Evolutionary conservation across 768 basidiomycete species (phyloP).

Genomic region (Leccinum sublutescens): DNA sequence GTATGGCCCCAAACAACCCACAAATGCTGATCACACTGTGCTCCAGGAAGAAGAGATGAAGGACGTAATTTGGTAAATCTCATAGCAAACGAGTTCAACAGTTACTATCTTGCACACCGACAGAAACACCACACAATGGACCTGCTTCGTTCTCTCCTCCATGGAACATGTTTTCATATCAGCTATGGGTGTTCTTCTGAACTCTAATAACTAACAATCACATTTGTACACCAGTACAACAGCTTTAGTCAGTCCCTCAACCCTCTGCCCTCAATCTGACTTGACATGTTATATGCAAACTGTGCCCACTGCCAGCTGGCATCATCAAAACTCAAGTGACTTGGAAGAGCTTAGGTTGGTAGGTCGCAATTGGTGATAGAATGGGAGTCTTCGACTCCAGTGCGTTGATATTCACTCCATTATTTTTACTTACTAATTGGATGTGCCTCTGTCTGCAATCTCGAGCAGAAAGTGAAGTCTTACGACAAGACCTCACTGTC

Average conservation of each 20-base stretch:
- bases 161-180: too few species aligned
- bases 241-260: too few species aligned
- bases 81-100: too few species aligned
- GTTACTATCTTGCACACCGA: too few species aligned
- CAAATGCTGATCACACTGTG: background rate
- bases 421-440: conserved; percentile 1
- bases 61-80: background rate
- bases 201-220: too few species aligned
- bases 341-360: conserved; percentile 81
- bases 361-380: conserved; percentile 78
- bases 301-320: too few species aligned
- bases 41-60: background rate
- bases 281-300: too few species aligned
- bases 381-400: conserved; percentile 89
- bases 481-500: conserved; percentile 77
- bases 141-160: too few species aligned
- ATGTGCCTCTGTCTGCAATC: conserved; percentile 59
- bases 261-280: too few species aligned
- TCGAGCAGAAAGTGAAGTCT: conserved; percentile 87
- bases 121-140: too few species aligned
- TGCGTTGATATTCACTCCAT: conserved; percentile 33
- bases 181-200: too few species aligned
- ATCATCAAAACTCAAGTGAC: conserved; percentile 28
- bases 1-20: background rate
- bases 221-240: too few species aligned